Conservation (phyloP, 495 filamentous ascomycete genomes). For the Thermothielavioides terrestris region DNA sequence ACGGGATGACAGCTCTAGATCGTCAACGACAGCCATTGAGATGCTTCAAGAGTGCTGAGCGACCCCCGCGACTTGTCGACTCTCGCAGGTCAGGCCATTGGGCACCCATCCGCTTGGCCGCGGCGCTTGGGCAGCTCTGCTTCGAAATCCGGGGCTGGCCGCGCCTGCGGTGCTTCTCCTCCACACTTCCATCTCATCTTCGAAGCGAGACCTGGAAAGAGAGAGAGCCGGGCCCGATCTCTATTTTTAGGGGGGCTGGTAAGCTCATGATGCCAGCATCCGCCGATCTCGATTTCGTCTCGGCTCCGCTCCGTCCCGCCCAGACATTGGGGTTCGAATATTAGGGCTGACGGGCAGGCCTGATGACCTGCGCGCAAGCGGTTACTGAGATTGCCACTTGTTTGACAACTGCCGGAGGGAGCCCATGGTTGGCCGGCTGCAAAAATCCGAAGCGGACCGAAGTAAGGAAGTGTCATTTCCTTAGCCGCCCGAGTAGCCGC, state of each 20-base stretch:
- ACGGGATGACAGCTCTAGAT: not conserved
- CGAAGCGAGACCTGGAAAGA: not conserved
- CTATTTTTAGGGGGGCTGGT: conserved; percentile 3
- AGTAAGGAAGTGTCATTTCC: not conserved
- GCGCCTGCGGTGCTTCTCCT: not conserved
- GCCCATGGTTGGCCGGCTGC: conserved; percentile 10
- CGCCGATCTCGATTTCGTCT: conserved; percentile 12
- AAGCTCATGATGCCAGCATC: conserved; percentile 6
- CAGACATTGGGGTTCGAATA: not conserved
- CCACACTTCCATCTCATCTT: not conserved
- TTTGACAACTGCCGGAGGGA: conserved; percentile 13
- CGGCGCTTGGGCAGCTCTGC: conserved; percentile 1
- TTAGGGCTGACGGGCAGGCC: conserved; percentile 2
- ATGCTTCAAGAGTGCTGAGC: not conserved
- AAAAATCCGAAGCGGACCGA: too few species aligned
- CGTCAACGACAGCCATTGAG: not conserved
- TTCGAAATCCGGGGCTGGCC: not conserved
- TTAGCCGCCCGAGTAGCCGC: conserved; percentile 5
- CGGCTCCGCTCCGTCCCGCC: not conserved
- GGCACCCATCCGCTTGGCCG: conserved; percentile 1
- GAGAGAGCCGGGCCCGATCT: not conserved
- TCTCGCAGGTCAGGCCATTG: conserved; percentile 2
- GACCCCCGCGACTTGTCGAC: not conserved
- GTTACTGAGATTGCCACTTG: conserved; percentile 26
- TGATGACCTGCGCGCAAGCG: conserved; percentile 15